Conservation (phyloP, 208 protist genomes). For the Crithidia thermophila region DNA sequence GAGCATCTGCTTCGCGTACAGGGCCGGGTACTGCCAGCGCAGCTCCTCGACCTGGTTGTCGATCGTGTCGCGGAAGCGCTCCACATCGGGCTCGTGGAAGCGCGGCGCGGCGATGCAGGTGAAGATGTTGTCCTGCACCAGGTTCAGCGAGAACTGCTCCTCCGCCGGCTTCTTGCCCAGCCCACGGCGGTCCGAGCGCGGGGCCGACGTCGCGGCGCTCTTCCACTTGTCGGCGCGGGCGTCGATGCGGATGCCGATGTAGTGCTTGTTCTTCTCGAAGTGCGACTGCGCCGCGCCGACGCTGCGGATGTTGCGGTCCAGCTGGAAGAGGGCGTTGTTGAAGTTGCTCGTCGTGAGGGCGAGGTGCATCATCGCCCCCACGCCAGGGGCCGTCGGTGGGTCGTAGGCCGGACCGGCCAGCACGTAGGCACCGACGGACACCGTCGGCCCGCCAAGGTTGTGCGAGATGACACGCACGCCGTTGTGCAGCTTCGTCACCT, state of each 20-base stretch:
- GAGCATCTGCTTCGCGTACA: conserved; percentile 79
- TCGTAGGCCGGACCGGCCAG: conserved; percentile 85
- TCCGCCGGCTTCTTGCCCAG: conserved; percentile 16
- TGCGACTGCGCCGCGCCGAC: conserved; percentile 70
- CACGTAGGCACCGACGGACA: conserved; percentile 85
- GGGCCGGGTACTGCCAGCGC: conserved; percentile 75
- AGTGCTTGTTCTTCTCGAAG: conserved; percentile 88
- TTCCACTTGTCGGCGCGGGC: conserved; percentile 73
- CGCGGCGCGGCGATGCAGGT: conserved; percentile 75
- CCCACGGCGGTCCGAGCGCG: conserved; percentile 20
- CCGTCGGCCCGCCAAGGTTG: conserved; percentile 62
- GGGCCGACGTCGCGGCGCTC: conserved; percentile 20
- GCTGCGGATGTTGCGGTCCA: conserved; percentile 83
- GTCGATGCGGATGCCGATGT: conserved; percentile 79
- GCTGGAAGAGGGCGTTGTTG: conserved; percentile 84
- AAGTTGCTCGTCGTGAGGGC: conserved; percentile 84
- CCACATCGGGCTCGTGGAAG: conserved; percentile 81
- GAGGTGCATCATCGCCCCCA: conserved; percentile 76
- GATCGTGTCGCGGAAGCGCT: conserved; percentile 85
- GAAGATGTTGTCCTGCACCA: conserved; percentile 85
- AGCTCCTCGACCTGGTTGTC: conserved; percentile 88
- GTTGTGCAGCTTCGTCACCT: conserved; percentile 79
- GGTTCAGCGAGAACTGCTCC: conserved; percentile 51
- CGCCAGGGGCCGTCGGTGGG: conserved; percentile 64
- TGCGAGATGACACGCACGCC: conserved; percentile 84